Evolutionary conservation across 768 basidiomycete species (phyloP).

Genomic region (Podaxis mareebaensis): DNA sequence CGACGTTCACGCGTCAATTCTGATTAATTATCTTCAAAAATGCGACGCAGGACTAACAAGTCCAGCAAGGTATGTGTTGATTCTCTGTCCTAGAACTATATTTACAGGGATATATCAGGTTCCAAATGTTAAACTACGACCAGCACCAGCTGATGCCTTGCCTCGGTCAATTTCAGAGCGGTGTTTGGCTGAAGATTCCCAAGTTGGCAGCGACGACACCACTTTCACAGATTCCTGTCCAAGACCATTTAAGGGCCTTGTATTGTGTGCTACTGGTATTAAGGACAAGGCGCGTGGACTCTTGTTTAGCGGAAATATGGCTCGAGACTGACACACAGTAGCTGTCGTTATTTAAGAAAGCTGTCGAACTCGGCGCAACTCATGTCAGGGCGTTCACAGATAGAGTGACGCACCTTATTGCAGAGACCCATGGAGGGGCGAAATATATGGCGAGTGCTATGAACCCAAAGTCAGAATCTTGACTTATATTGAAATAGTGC

Average conservation of each 20-base stretch:
- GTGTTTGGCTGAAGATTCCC: conserved; percentile 50
- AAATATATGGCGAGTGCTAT: conserved; percentile 69
- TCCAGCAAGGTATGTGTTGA: conserved; percentile 54
- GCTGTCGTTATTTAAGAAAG: conserved; percentile 74
- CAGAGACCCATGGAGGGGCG: conserved; percentile 74
- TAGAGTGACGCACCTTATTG: conserved; percentile 85
- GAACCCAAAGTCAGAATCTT: conserved; percentile 7
- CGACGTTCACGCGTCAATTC: neutral
- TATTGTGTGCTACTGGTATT: conserved; percentile 78
- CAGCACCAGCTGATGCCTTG: conserved; percentile 44
- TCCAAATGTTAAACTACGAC: conserved; percentile 80
- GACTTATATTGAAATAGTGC: conserved; percentile 50
- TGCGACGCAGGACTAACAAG: conserved; percentile 62
- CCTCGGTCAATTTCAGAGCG: conserved; percentile 33
- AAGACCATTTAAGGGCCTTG: conserved; percentile 64
- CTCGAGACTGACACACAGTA: conserved; percentile 28
- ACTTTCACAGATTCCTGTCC: conserved; percentile 52
- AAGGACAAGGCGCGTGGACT: conserved; percentile 63
- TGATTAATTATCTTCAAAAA: conserved; percentile 19
- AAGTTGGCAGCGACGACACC: conserved; percentile 46
- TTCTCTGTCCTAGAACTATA: neutral
- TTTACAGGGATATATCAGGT: conserved; percentile 45
- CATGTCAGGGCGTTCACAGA: conserved; percentile 76
- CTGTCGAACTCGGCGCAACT: conserved; percentile 77
- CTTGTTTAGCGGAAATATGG: neutral